A percentile compares a stretch with the other conserved stretches of the same genome.
These are phyloP conservation scores for Fusarium vanettenii DNA, from an alignment of 2,329 filamentous ascomycete species.

Conservation along the genomic window DNA sequence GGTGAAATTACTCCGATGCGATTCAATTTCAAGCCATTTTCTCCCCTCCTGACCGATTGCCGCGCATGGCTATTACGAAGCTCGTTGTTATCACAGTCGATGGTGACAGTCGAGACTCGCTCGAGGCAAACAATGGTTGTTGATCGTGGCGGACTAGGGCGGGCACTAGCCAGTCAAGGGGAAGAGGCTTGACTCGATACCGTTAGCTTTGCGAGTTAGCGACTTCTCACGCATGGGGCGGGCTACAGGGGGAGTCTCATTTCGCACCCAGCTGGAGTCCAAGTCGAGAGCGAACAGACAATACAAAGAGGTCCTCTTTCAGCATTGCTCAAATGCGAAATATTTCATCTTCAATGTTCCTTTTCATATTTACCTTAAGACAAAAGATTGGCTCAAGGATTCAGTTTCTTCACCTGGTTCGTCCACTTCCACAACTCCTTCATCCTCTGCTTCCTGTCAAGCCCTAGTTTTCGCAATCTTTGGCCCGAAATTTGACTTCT, in stretches of 20 bases:
- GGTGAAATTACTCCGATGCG: neutral
- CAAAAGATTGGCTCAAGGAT: neutral
- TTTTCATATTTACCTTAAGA: neutral
- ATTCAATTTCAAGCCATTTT: neutral
- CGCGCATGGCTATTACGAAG: neutral
- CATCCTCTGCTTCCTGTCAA: neutral
- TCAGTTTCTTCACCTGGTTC: neutral
- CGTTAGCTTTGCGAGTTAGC: conserved; percentile 28
- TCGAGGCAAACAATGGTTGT: neutral
- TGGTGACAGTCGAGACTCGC: neutral
- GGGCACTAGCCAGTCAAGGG: neutral
- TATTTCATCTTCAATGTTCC: too few species aligned
- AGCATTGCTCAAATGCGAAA: neutral
- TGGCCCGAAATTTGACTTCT: neutral
- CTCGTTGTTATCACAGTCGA: neutral
- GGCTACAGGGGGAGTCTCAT: neutral
- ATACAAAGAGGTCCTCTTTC: neutral
- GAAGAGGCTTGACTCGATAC: neutral
- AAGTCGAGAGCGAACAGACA: neutral
- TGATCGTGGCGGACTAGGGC: neutral
- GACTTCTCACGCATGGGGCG: neutral
- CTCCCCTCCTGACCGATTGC: neutral
- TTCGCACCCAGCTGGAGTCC: neutral
- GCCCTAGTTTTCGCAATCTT: neutral
- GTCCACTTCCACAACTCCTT: neutral